Percentiles rank a stretch among this genome's conserved stretches.
phyloP scores from a whole-genome alignment of 2,329 filamentous ascomycete genomes.

The Sphaerostilbella broomeana region DNA sequence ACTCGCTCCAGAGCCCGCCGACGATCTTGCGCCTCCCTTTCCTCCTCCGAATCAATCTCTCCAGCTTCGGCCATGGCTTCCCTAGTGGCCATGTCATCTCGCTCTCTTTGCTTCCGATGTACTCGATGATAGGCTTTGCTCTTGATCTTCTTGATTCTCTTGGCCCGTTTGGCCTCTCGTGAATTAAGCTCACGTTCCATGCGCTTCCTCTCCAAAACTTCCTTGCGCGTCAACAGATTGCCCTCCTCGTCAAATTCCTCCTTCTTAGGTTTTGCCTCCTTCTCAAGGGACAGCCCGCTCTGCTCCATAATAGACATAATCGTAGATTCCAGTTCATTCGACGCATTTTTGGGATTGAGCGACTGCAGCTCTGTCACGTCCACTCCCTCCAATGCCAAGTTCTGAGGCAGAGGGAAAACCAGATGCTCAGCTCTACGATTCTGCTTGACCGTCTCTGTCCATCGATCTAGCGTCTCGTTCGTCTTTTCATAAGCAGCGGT shows the following conservation, averaged over 20 bases:
- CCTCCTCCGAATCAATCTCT: slow-evolving; percentile 58
- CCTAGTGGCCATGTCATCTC: slow-evolving; percentile 45
- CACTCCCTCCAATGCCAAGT: slow-evolving; percentile 54
- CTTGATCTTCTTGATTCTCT: slow-evolving; percentile 98
- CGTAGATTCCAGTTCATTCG: slow-evolving; percentile 75
- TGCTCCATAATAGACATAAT: slow-evolving; percentile 87
- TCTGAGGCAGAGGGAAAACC: slow-evolving; percentile 75
- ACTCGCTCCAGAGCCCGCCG: slow-evolving; percentile 77
- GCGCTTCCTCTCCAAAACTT: slow-evolving; percentile 66
- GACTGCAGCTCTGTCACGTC: slow-evolving; percentile 59
- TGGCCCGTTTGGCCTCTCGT: slow-evolving; percentile 78
- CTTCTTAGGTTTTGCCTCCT: slow-evolving; percentile 42
- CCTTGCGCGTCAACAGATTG: slow-evolving; percentile 65
- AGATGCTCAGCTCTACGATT: slow-evolving; percentile 89
- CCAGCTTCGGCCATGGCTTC: slow-evolving; percentile 51
- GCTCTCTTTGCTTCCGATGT: slow-evolving; percentile 66
- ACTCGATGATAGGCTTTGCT: slow-evolving; percentile 90
- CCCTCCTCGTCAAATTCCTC: slow-evolving; percentile 63
- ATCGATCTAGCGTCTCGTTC: slow-evolving; percentile 82
- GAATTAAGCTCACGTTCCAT: slow-evolving; percentile 79
- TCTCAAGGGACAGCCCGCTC: slow-evolving; percentile 62
- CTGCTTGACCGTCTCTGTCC: slow-evolving; percentile 91
- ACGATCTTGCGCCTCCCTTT: slow-evolving; percentile 60
- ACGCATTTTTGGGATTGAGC: slow-evolving; percentile 54
- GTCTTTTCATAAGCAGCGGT: slow-evolving; percentile 81